phyloP scores from a whole-genome alignment of 2,329 filamentous ascomycete species.

The Phoma herbarum region DNA sequence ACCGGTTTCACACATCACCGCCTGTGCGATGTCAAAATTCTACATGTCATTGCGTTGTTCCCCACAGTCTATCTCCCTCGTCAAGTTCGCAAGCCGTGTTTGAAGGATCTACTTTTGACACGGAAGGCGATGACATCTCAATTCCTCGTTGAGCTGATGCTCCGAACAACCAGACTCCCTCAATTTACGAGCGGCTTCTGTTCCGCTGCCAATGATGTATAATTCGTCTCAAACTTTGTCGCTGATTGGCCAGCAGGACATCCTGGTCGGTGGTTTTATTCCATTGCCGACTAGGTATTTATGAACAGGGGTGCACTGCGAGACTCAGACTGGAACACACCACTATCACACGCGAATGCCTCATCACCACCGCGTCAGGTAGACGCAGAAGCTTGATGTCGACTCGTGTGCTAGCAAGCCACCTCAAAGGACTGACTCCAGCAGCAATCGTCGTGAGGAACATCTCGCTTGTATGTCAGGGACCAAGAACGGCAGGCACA shows the following conservation, averaged over 20 bases:
- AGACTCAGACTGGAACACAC: slow-evolving; percentile 41
- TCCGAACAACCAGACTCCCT: slow-evolving; percentile 30
- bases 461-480: slow-evolving; percentile 10
- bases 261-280: slow-evolving; percentile 12
- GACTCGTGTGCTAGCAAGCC: slow-evolving; percentile 3
- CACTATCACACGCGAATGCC: slow-evolving; percentile 4
- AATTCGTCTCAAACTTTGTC: slow-evolving; percentile 29
- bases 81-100: slow-evolving; percentile 11
- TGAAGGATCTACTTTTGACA: slow-evolving; percentile 30
- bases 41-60: slow-evolving; percentile 31
- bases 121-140: slow-evolving; percentile 29
- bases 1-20: slow-evolving; percentile 42
- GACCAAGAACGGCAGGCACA: slow-evolving; percentile 19
- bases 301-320: slow-evolving; percentile 28
- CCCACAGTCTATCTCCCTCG: slow-evolving; percentile 6
- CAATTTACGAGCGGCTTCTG: slow-evolving; percentile 25
- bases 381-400: slow-evolving; percentile 4
- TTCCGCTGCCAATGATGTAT: slow-evolving; percentile 45
- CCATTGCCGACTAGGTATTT: slow-evolving; percentile 31
- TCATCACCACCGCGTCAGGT: slow-evolving; percentile 26
- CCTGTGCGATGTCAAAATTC: slow-evolving; percentile 33
- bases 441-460: slow-evolving; percentile 5
- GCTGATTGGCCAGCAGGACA: slow-evolving; percentile 35
- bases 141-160: slow-evolving; percentile 25
- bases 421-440: slow-evolving; percentile 9